These are phyloP conservation scores for Pleoardoris graminearum DNA, from an alignment of 2,329 filamentous ascomycete species.

Conservation along the genomic window DNA sequence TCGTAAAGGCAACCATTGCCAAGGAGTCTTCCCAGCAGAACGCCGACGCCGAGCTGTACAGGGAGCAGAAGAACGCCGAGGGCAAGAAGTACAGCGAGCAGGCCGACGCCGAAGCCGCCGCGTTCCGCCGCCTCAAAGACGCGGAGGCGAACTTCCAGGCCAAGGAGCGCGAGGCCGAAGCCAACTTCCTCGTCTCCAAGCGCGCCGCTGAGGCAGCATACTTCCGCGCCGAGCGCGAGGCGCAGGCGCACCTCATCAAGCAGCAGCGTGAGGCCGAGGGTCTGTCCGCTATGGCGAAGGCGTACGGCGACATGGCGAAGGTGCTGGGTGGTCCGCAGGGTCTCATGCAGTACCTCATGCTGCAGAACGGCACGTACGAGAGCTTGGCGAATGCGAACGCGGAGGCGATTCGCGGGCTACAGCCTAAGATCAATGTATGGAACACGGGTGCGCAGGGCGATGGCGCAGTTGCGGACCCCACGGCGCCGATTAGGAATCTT, in stretches of 20 bases:
- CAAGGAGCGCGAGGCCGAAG: conserved; percentile 51
- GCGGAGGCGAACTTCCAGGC: conserved; percentile 51
- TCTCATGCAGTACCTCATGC: conserved; percentile 84
- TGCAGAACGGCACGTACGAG: conserved; percentile 78
- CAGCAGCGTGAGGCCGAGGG: conserved; percentile 77
- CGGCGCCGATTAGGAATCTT: conserved; percentile 73
- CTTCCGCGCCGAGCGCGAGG: conserved; percentile 54
- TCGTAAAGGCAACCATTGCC: conserved; percentile 74
- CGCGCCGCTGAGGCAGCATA: conserved; percentile 46
- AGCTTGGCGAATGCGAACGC: conserved; percentile 79
- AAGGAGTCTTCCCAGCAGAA: conserved; percentile 70
- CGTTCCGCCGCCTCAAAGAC: conserved; percentile 45
- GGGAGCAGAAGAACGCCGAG: conserved; percentile 57
- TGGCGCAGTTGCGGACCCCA: conserved; percentile 55
- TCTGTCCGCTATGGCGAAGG: conserved; percentile 74
- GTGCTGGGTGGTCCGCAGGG: conserved; percentile 79
- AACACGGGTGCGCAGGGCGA: conserved; percentile 67
- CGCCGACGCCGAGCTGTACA: conserved; percentile 60
- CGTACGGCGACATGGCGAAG: conserved; percentile 71
- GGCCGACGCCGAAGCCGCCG: conserved; percentile 60
- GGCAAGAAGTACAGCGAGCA: conserved; percentile 62
- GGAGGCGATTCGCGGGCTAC: conserved; percentile 71
- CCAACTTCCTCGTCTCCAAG: conserved; percentile 54
- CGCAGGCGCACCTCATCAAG: conserved; percentile 62
- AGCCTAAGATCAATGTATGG: conserved; percentile 91